These are phyloP conservation scores for Mortierella sp. DNA, from an alignment of 371 early-diverging fungal species.

Conservation along the genomic window DNA sequence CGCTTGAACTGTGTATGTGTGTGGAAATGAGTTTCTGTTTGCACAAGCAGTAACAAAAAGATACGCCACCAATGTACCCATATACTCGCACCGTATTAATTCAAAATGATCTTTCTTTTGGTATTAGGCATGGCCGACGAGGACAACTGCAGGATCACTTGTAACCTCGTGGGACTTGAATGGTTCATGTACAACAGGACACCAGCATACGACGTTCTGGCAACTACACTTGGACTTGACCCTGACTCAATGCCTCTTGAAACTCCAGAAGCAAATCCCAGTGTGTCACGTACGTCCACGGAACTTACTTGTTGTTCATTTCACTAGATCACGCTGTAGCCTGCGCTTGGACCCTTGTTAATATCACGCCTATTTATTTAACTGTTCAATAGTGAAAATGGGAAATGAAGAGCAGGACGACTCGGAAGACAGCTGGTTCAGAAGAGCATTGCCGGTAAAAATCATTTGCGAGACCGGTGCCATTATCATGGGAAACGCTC, in stretches of 20 bases:
- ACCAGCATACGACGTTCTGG: conserved; percentile 79
- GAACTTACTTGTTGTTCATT: not conserved
- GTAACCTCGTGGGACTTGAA: conserved; percentile 86
- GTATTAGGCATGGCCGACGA: conserved; percentile 32
- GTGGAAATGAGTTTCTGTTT: not conserved
- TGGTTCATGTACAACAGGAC: conserved; percentile 89
- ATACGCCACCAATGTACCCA: not conserved
- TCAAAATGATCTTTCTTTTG: not conserved
- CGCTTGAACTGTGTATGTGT: not conserved
- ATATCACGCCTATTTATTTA: not conserved
- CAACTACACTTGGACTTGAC: conserved; percentile 68
- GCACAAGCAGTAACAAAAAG: not conserved
- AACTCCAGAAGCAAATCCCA: conserved; percentile 22
- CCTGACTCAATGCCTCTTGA: conserved; percentile 42
- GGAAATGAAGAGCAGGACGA: conserved; percentile 29
- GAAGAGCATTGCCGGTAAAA: conserved; percentile 78
- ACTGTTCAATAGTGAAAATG: conserved; percentile 30
- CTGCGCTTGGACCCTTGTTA: not conserved
- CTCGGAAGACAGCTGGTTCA: conserved; percentile 64
- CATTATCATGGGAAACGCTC: conserved; percentile 82
- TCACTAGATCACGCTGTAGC: not conserved
- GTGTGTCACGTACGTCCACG: conserved; percentile 28
- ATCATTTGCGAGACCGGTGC: conserved; percentile 80
- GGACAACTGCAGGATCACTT: conserved; percentile 74
- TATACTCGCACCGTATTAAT: not conserved